These are phyloP conservation scores for Bisporella sp. DNA, from an alignment of 2,329 filamentous ascomycete genomes.

Conservation along the genomic window DNA sequence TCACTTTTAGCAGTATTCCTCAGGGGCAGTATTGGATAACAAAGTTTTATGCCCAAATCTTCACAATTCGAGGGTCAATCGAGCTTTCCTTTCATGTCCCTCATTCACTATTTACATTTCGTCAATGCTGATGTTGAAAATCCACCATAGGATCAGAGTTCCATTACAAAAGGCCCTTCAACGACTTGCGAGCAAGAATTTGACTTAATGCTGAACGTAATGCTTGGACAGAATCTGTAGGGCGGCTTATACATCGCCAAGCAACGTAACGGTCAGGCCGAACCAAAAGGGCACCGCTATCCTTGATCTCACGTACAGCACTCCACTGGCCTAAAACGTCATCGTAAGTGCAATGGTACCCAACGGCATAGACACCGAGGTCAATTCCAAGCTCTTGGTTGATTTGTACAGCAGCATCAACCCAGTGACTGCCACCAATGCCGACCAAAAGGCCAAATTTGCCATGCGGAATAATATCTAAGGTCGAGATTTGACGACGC, in stretches of 20 bases:
- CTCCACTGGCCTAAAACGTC: conserved; percentile 58
- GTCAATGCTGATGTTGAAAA: no score
- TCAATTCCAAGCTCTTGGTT: conserved; percentile 34
- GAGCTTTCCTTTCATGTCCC: no score
- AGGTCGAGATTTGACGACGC: conserved; percentile 42
- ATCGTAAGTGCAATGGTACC: conserved; percentile 51
- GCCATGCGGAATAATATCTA: conserved; percentile 52
- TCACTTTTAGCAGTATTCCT: no score
- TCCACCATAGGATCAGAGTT: not conserved
- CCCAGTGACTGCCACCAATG: conserved; percentile 49
- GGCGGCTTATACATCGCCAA: conserved; percentile 12
- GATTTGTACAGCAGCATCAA: conserved; percentile 37
- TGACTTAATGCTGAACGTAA: no score
- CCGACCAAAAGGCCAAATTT: conserved; percentile 44
- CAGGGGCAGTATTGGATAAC: no score
- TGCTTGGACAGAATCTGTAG: no score
- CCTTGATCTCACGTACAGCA: conserved; percentile 43
- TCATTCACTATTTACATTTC: no score
- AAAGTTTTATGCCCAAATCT: no score
- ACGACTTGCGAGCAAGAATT: conserved; percentile 1
- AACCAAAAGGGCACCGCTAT: conserved; percentile 50
- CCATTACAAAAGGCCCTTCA: not conserved
- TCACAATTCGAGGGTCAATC: no score
- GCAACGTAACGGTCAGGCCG: conserved; percentile 43
- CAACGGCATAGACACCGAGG: conserved; percentile 45